Conservation (phyloP, 1,139 yeast genomes). For the Taiozyma sp. region DNA sequence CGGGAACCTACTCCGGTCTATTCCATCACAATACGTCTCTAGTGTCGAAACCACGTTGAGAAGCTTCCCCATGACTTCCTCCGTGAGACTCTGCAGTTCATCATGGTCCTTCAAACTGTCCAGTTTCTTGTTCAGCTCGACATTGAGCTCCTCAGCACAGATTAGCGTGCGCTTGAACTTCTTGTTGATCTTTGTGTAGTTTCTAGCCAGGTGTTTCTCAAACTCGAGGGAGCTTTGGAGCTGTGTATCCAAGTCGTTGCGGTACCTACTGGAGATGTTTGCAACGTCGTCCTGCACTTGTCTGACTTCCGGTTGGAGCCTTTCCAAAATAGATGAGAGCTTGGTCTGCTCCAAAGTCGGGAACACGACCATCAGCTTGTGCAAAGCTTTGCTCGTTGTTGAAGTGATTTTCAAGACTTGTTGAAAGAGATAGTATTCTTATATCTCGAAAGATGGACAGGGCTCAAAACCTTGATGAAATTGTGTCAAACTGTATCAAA, state of each 20-base stretch:
- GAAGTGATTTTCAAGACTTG: too few relatives aligned
- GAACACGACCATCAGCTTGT: background rate
- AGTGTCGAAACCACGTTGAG: constrained; percentile 2
- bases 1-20: constrained; percentile 5
- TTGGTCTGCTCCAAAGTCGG: constrained; percentile 32
- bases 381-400: too few relatives aligned
- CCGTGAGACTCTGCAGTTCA: constrained; percentile 2
- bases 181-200: constrained; percentile 6
- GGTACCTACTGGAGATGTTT: constrained; percentile 33
- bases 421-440: too few relatives aligned
- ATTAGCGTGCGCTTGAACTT: constrained; percentile 3
- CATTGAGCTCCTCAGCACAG: constrained; percentile 5
- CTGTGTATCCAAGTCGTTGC: constrained; percentile 37
- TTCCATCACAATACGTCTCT: constrained; percentile 1
- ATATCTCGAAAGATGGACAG: too few relatives aligned
- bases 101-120: constrained; percentile 8
- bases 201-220: constrained; percentile 16
- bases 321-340: constrained; percentile 32
- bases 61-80: constrained; percentile 7
- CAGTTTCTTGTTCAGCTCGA: constrained; percentile 8
- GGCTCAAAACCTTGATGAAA: too few relatives aligned
- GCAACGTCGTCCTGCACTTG: constrained; percentile 32
- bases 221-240: constrained; percentile 27
- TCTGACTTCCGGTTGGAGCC: constrained; percentile 30
- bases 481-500: too few relatives aligned